Conservation (phyloP, 169 alveolate genomes). For the Plasmodium vinckei region DNA sequence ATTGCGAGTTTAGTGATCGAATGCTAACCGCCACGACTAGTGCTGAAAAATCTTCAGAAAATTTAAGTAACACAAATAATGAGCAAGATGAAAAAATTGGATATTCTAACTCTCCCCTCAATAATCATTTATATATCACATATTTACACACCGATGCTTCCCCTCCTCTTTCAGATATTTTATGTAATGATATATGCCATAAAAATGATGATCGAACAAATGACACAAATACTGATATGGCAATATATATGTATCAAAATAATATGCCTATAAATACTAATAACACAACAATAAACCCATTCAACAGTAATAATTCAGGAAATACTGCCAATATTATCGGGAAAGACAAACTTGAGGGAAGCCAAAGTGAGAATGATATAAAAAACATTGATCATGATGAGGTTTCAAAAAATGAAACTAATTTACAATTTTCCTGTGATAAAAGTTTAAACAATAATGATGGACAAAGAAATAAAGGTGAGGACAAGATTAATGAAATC, state of each 20-base stretch:
- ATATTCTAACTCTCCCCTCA: background rate
- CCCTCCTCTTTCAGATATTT: conserved; percentile 9
- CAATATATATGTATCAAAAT: background rate
- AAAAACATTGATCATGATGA: background rate
- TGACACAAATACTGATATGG: background rate
- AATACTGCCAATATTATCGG: background rate
- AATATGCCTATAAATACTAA: no score
- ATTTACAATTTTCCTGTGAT: no score
- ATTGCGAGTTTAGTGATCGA: conserved; percentile 33
- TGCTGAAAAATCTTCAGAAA: conserved; percentile 5
- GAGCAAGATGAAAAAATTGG: conserved; percentile 8
- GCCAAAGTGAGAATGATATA: background rate
- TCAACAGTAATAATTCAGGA: no score
- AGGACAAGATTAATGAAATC: background rate
- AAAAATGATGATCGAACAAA: conserved; percentile 1
- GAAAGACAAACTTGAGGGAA: background rate
- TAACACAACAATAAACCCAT: no score
- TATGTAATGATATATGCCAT: conserved; percentile 20
- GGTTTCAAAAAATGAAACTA: no score
- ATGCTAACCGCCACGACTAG: background rate
- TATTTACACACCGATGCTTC: conserved; percentile 20
- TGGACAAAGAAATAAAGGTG: background rate
- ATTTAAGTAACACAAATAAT: background rate
- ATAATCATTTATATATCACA: conserved; percentile 6
- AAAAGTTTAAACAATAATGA: no score